These are phyloP conservation scores for Jatropha curcas DNA, from an alignment of 345 rosid species.

Conservation along the genomic window DNA sequence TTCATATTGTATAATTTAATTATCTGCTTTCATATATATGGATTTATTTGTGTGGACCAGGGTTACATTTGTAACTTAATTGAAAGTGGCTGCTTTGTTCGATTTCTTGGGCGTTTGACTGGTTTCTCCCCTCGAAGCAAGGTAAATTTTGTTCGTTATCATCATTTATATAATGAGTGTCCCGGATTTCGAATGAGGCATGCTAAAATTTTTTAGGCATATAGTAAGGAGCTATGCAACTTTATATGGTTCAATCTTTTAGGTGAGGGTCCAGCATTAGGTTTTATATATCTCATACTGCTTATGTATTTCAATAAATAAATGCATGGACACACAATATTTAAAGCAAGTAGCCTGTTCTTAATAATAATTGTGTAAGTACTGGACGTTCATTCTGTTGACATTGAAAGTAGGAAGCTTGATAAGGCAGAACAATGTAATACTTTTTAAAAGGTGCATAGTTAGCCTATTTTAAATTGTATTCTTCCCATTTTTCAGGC, in stretches of 20 bases:
- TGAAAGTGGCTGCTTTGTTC: slow-evolving; percentile 91
- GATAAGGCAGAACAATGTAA: background rate
- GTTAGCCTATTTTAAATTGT: slow-evolving; percentile 2
- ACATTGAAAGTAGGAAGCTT: background rate
- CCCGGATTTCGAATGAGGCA: background rate
- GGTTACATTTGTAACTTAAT: slow-evolving; percentile 89
- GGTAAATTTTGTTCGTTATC: slow-evolving; percentile 36
- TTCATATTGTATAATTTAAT: background rate
- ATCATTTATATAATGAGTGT: background rate
- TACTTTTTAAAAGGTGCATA: background rate
- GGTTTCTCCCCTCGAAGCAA: slow-evolving; percentile 90
- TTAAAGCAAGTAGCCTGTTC: background rate
- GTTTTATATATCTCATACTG: background rate
- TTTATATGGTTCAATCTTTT: background rate
- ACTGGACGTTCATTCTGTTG: too few species aligned
- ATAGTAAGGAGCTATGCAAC: background rate
- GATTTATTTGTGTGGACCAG: slow-evolving; percentile 42
- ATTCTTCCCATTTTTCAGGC: slow-evolving; percentile 44
- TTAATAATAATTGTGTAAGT: too few species aligned
- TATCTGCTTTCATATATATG: background rate
- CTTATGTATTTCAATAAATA: background rate
- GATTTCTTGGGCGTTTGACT: slow-evolving; percentile 93
- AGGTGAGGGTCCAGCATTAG: background rate
- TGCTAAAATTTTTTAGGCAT: background rate
- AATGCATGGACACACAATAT: background rate